Evolutionary conservation across 1,284 basidiomycete genomes (phyloP).

Genomic region (Cystobasidium slooffiae): DNA sequence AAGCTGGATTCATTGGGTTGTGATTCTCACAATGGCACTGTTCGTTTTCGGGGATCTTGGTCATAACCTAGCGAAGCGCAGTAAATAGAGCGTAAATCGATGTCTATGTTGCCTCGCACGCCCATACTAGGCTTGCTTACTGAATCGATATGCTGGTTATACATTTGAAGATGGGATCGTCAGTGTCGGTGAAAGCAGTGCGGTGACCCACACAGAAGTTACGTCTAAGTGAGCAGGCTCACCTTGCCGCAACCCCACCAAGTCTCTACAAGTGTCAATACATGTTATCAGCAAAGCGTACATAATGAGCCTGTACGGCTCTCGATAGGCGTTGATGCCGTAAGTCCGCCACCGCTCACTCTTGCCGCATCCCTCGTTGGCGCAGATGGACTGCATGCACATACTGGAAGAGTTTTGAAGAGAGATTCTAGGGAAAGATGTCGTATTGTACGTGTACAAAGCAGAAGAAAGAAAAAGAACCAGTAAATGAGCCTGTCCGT

Average conservation of each 20-base stretch:
- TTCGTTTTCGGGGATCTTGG: slow-evolving; percentile 28
- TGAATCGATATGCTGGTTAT: slow-evolving; percentile 34
- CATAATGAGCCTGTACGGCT: not conserved
- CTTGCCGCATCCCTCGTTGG: slow-evolving; percentile 39
- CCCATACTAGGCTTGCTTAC: slow-evolving; percentile 7
- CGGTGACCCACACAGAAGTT: not conserved
- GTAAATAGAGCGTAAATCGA: not conserved
- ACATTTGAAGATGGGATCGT: not conserved
- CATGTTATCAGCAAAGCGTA: not conserved
- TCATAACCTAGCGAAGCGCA: slow-evolving; percentile 21
- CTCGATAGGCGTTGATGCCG: not conserved
- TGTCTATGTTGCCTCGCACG: not conserved
- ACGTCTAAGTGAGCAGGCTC: not conserved
- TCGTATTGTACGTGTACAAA: not conserved
- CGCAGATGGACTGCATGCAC: slow-evolving; percentile 32
- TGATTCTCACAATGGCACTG: slow-evolving; percentile 32
- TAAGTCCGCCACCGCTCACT: slow-evolving; percentile 22
- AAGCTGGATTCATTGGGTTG: slow-evolving; percentile 34
- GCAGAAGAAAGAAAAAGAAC: slow-evolving; percentile 2
- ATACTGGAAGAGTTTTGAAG: not conserved
- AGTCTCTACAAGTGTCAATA: slow-evolving; percentile 6
- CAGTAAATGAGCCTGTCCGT: not conserved
- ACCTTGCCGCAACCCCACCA: slow-evolving; percentile 43
- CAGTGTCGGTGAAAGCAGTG: not conserved
- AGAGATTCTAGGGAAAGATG: not conserved